Conservation (phyloP, 768 basidiomycete species). For the Amanita phalloides region DNA sequence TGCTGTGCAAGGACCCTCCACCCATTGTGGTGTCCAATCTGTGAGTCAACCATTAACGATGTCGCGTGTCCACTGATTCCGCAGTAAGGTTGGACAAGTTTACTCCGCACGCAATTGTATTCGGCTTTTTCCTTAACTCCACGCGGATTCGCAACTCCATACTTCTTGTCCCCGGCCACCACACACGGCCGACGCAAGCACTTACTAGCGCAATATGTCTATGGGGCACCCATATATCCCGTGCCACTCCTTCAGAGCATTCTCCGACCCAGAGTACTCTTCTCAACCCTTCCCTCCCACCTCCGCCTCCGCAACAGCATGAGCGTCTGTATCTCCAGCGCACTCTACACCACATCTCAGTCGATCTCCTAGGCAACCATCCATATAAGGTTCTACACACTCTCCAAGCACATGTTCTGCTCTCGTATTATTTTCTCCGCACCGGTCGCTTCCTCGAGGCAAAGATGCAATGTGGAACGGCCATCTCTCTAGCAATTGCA, state of each 20-base stretch:
- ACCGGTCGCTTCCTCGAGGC: constrained; percentile 51
- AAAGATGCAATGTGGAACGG: constrained; percentile 42
- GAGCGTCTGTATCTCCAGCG: constrained; percentile 38
- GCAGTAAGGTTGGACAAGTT: constrained; percentile 44
- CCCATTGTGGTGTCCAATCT: constrained; percentile 24
- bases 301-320: constrained; percentile 23
- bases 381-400: constrained; percentile 39
- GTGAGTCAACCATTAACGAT: constrained; percentile 16
- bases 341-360: constrained; percentile 35
- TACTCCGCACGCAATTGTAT: constrained; percentile 41
- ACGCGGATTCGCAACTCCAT: constrained; percentile 35
- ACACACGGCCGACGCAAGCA: constrained; percentile 35
- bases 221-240: constrained; percentile 42
- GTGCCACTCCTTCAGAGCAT: constrained; percentile 11
- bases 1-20: constrained; percentile 26
- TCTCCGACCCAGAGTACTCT: not conserved
- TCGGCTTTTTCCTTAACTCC: constrained; percentile 57
- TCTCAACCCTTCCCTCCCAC: constrained; percentile 1
- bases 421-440: constrained; percentile 56
- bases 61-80: constrained; percentile 5
- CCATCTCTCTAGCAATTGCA: constrained; percentile 38
- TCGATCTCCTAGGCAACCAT: constrained; percentile 36
- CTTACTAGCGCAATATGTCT: constrained; percentile 40
- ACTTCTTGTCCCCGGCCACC: constrained; percentile 34
- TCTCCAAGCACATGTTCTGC: constrained; percentile 52